These are phyloP conservation scores for Fusarium nygamai DNA, from an alignment of 2,329 filamentous ascomycete species.

Conservation along the genomic window DNA sequence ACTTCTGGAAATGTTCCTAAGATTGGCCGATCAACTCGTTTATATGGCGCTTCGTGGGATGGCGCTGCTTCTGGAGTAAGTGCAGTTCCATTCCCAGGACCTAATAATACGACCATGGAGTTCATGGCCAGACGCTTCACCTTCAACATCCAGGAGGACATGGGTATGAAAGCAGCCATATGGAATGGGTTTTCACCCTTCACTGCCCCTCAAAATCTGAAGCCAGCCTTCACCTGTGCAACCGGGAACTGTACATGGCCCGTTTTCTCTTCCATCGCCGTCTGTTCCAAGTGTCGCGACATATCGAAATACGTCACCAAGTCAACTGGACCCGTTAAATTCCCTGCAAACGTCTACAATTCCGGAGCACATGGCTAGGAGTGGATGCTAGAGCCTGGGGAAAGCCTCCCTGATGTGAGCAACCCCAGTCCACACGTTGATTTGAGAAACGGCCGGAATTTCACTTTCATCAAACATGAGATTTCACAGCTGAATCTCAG, in stretches of 20 bases:
- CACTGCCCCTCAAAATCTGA: background rate
- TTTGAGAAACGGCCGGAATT: background rate
- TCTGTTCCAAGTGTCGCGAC: slow-evolving; percentile 5
- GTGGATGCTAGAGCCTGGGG: background rate
- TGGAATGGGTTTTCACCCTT: slow-evolving; percentile 12
- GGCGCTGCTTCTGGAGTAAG: rapidly evolving
- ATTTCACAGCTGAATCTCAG: background rate
- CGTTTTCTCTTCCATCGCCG: background rate
- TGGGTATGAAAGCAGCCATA: slow-evolving; percentile 8
- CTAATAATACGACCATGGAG: background rate
- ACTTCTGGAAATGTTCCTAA: background rate
- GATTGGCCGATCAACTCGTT: background rate
- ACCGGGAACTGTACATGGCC: slow-evolving; percentile 22
- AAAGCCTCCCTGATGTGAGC: background rate
- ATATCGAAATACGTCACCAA: background rate
- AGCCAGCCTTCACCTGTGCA: slow-evolving; percentile 5
- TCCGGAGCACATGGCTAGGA: background rate
- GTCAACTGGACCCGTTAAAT: background rate
- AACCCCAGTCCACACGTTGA: background rate
- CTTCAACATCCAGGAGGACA: background rate
- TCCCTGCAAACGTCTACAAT: background rate
- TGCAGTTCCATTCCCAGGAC: background rate
- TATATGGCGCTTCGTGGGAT: background rate
- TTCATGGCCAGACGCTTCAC: background rate
- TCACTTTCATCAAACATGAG: background rate